A percentile compares a stretch with the other conserved stretches of the same genome.
Conservation (phyloP, 805 yeast genomes). For the Torulaspora gathmanii region DNA sequence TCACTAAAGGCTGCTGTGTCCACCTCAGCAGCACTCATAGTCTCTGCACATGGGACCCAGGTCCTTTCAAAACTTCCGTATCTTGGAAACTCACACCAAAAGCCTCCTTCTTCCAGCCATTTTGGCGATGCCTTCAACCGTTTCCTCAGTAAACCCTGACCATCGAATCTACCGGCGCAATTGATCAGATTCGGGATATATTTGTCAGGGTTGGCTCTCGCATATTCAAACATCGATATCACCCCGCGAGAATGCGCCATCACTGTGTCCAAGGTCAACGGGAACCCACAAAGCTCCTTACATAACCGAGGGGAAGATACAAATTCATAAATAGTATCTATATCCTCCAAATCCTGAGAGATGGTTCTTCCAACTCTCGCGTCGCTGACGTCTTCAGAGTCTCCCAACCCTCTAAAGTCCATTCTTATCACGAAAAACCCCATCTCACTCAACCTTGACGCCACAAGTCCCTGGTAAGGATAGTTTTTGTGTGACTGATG, state of each 20-base stretch:
- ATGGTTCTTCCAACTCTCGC: conserved; percentile 49
- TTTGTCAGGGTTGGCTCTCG: conserved; percentile 31
- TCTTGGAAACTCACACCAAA: conserved; percentile 41
- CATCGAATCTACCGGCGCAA: conserved; percentile 65
- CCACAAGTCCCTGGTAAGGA: conserved; percentile 62
- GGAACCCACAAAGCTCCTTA: conserved; percentile 34
- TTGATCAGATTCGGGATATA: conserved; percentile 65
- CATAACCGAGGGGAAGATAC: conserved; percentile 28
- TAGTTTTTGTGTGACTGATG: conserved; percentile 80
- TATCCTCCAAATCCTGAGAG: conserved; percentile 63
- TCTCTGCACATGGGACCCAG: conserved; percentile 48
- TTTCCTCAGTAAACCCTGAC: conserved; percentile 43
- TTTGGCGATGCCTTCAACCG: conserved; percentile 34
- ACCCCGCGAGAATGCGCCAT: conserved; percentile 81
- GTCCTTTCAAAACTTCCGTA: conserved; percentile 45
- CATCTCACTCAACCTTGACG: conserved; percentile 53
- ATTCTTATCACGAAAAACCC: conserved; percentile 69
- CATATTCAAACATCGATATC: conserved; percentile 72
- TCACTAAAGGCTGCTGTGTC: conserved; percentile 42
- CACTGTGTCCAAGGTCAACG: conserved; percentile 50
- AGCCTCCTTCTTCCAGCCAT: conserved; percentile 43
- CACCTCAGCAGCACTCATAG: conserved; percentile 45
- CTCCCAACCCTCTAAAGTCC: conserved; percentile 85
- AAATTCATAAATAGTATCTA: conserved; percentile 44
- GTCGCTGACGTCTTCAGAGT: conserved; percentile 47